phyloP scores from a whole-genome alignment of 192 early-diverging fungal genomes.

The Podila clonocystis region DNA sequence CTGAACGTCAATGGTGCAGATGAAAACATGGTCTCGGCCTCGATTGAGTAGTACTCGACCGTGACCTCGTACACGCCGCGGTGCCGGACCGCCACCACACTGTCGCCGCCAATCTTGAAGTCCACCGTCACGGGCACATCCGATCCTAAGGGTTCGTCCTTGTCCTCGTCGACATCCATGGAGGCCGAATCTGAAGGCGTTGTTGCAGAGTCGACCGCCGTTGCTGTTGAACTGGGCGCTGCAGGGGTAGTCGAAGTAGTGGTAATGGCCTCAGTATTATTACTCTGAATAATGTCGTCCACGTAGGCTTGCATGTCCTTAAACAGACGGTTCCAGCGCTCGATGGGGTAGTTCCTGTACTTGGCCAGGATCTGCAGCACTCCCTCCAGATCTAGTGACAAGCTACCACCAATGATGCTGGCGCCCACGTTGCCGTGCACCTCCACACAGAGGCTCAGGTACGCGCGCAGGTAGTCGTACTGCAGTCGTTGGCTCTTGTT shows the following conservation, averaged over 20 bases:
- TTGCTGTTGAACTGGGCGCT: not conserved
- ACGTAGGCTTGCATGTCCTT: slow-evolving; percentile 50
- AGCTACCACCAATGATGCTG: not conserved
- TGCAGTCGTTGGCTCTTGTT: slow-evolving; percentile 13
- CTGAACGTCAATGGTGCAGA: slow-evolving; percentile 54
- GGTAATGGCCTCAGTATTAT: not conserved
- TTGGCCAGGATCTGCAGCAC: slow-evolving; percentile 22
- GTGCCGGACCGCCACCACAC: slow-evolving; percentile 39
- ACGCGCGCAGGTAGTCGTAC: slow-evolving; percentile 40
- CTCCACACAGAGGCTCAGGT: slow-evolving; percentile 36
- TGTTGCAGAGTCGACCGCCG: no score
- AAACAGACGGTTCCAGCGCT: slow-evolving; percentile 57
- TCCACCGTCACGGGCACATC: slow-evolving; percentile 51
- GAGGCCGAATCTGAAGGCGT: not conserved
- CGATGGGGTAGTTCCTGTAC: slow-evolving; percentile 35
- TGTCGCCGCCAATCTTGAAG: slow-evolving; percentile 47
- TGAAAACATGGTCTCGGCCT: slow-evolving; percentile 63
- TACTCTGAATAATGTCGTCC: slow-evolving; percentile 31
- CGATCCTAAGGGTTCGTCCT: not conserved
- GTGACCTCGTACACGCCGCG: slow-evolving; percentile 48
- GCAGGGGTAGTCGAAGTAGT: not conserved
- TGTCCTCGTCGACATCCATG: not conserved
- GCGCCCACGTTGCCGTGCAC: slow-evolving; percentile 9
- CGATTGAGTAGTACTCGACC: slow-evolving; percentile 57
- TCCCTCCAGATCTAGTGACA: slow-evolving; percentile 14